These are phyloP conservation scores for Paecilomyces sp. DNA, from an alignment of 2,329 filamentous ascomycete species.

Conservation along the genomic window DNA sequence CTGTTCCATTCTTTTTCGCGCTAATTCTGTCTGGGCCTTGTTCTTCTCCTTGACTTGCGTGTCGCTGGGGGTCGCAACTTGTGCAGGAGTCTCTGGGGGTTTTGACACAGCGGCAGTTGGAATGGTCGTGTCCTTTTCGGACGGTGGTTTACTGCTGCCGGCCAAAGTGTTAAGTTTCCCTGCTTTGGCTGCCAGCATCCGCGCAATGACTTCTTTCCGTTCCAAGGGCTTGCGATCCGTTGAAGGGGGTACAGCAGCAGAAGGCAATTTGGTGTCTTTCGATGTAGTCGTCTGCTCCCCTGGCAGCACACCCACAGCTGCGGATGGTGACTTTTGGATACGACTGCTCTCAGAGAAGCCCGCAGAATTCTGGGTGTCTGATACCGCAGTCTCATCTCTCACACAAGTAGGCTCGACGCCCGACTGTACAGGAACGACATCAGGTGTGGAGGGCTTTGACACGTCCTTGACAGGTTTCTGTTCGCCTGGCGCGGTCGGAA, in stretches of 20 bases:
- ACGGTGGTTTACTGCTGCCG: slow-evolving; percentile 6
- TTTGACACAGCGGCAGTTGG: slow-evolving; percentile 5
- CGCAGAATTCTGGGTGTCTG: not conserved
- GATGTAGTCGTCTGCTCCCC: not conserved
- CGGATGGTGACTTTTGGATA: not conserved
- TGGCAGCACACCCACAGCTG: no score
- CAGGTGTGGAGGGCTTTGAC: slow-evolving; percentile 10
- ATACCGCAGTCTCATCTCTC: not conserved
- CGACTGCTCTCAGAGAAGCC: not conserved
- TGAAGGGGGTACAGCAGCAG: slow-evolving; percentile 7
- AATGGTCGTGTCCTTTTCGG: slow-evolving; percentile 7
- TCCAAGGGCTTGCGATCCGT: slow-evolving; percentile 45
- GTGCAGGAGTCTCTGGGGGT: not conserved
- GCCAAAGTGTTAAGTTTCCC: slow-evolving; percentile 39
- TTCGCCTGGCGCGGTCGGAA: slow-evolving; percentile 15
- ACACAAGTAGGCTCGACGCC: not conserved
- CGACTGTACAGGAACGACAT: not conserved
- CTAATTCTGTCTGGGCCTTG: slow-evolving; percentile 65
- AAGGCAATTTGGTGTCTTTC: not conserved
- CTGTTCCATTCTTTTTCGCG: slow-evolving; percentile 72
- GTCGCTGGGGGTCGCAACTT: slow-evolving; percentile 5
- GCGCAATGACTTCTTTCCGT: slow-evolving; percentile 69
- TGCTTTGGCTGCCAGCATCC: slow-evolving; percentile 65
- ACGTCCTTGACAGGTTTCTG: slow-evolving; percentile 3
- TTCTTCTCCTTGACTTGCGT: slow-evolving; percentile 25